Base-by-base conservation (phyloP, 129 eudicot genomes). In the Arctium lappa region DNA sequence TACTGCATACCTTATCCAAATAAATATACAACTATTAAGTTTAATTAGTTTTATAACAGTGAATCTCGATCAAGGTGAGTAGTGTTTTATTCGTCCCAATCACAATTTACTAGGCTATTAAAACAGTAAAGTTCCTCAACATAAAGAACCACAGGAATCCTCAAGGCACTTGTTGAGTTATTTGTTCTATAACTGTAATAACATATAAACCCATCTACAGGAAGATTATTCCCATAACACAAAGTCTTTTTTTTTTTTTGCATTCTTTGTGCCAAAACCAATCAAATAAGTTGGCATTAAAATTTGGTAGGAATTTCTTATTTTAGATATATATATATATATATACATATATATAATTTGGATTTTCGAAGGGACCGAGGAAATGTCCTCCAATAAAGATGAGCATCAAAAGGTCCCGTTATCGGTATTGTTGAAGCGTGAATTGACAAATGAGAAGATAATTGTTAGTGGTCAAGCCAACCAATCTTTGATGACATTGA, bases 331-430 rank as follows among this genome's bases (percentile, higher is more conserved):
- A 22, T 15, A 73, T 56, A 76, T 30, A 39, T 38, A 38, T 65
- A 62, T 73, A 18, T 69, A 83, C 65, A 83, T 2, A 13, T 65
- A 62, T 73, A 12, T 70, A 84, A 73, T 73, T 78, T 85, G 80
- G 82, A 75, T 30, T 63, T 80, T 62, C 50, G 22, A 60, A 80
- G 75, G 84, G 81, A 40, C 75, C 73, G 81, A 72, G 84, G 83
- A 70, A 74, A 95, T 95, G 98, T 86, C 93, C 85, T 85, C 92
- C 31, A 81, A 86, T 81, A 88, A 86, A 84, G 90, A 92, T 80
- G 99, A 90, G 74, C 99, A 95, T 89, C 98, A 88, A 13, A 89
- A 97, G 69, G 92, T 95, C 82, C 94, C 99, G 7, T 89, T 96
- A 72, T 93, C 98, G 71, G 94, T 91, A 60, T 89, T 96, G 89